Conservation (phyloP, 2,329 filamentous ascomycete species). For the Trichoderma atroviride region DNA sequence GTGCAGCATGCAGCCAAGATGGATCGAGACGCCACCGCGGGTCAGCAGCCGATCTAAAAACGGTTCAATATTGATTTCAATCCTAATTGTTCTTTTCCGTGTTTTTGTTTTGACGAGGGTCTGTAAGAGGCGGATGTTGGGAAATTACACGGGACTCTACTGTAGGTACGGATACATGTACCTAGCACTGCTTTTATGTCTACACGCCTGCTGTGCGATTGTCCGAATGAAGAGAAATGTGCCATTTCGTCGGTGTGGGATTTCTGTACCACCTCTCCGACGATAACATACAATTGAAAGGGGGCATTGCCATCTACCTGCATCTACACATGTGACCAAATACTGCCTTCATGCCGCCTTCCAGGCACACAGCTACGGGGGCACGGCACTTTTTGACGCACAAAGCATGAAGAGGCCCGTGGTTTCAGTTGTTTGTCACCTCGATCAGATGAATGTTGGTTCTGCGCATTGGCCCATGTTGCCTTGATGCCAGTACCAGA, state of each 20-base stretch:
- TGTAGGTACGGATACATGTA: no score
- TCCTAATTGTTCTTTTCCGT: not conserved
- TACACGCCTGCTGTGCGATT: not conserved
- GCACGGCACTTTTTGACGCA: not conserved
- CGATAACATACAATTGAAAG: not conserved
- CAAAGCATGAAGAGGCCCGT: not conserved
- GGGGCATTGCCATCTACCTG: not conserved
- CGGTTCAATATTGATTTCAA: not conserved
- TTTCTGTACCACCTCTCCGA: not conserved
- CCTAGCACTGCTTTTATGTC: not conserved
- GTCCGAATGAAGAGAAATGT: not conserved
- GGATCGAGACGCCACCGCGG: constrained; percentile 21
- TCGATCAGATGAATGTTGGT: not conserved
- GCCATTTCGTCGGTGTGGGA: not conserved
- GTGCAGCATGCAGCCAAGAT: constrained; percentile 22
- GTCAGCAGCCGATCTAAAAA: constrained; percentile 8
- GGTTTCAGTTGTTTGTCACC: not conserved
- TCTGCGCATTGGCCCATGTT: not conserved
- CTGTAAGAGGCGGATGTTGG: not conserved
- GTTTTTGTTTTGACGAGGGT: not conserved
- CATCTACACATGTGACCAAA: not conserved
- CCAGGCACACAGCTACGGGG: not conserved
- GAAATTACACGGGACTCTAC: not conserved
- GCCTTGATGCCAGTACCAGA: no score
- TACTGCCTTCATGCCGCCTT: not conserved